Conservation (phyloP, 495 filamentous ascomycete genomes). For the Friedmanniomyces endolithicus region DNA sequence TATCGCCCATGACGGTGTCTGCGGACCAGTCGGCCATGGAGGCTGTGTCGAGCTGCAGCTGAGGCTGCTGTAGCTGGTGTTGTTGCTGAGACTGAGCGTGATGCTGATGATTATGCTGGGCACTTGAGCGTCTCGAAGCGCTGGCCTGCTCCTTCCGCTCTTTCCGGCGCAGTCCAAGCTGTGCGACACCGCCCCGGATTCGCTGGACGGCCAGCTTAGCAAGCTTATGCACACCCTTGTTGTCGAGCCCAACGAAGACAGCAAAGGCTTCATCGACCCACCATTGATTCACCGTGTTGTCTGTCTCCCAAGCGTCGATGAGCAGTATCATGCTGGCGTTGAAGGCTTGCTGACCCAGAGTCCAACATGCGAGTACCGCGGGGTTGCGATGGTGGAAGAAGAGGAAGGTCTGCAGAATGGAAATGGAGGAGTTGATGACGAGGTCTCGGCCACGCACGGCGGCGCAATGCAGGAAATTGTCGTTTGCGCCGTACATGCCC, state of each 20-base stretch:
- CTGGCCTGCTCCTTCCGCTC: conserved; percentile 1
- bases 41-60: conserved; percentile 17
- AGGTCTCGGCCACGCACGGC: conserved; percentile 31
- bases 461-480: conserved; percentile 3
- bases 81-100: not conserved
- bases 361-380: conserved; percentile 37
- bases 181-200: conserved; percentile 24
- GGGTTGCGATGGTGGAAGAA: conserved; percentile 34
- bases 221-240: conserved; percentile 33
- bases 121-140: not conserved
- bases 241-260: conserved; percentile 33
- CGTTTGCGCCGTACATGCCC: not conserved
- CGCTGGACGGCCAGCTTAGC: conserved; percentile 32
- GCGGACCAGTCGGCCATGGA: conserved; percentile 21
- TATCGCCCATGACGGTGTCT: conserved; percentile 38
- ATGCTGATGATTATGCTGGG: not conserved
- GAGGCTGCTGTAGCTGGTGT: not conserved
- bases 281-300: conserved; percentile 7
- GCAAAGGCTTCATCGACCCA: conserved; percentile 33
- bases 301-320: conserved; percentile 34
- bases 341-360: conserved; percentile 37
- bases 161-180: conserved; percentile 7
- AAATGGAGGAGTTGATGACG: conserved; percentile 32
- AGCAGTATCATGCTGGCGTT: conserved; percentile 38
- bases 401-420: conserved; percentile 34